phyloP scores from a whole-genome alignment of 2,329 filamentous ascomycete genomes.

The Nemania sp. region DNA sequence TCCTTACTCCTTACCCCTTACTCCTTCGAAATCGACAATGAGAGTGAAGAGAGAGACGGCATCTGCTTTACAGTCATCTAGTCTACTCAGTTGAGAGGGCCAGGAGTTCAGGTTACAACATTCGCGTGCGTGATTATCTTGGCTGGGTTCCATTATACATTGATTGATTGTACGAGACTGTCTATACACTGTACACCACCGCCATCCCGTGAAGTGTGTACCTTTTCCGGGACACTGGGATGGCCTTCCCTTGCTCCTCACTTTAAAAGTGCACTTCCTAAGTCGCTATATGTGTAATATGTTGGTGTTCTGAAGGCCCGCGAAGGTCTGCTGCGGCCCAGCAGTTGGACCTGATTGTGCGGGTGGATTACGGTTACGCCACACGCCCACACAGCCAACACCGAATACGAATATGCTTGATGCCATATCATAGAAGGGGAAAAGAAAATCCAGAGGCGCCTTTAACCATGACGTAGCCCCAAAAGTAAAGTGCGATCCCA shows the following conservation, averaged over 20 bases:
- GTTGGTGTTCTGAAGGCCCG: not conserved
- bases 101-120: not conserved
- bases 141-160: slow-evolving; percentile 13
- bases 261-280: slow-evolving; percentile 16
- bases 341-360: not conserved
- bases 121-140: not conserved
- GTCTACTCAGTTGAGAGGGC: no score
- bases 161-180: slow-evolving; percentile 22
- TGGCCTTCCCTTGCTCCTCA: not conserved
- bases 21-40: no score
- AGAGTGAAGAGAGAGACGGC: not conserved
- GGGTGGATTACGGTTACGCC: not conserved
- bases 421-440: slow-evolving; percentile 17
- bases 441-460: slow-evolving; percentile 24
- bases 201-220: not conserved
- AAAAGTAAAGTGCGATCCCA: slow-evolving; percentile 17
- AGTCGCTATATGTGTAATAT: slow-evolving; percentile 17
- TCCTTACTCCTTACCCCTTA: no score
- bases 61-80: not conserved
- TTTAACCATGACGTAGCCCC: slow-evolving; percentile 13
- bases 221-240: not conserved
- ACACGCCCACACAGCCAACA: slow-evolving; percentile 21
- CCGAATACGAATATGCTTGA: slow-evolving; percentile 19
- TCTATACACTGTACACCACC: slow-evolving; percentile 22
- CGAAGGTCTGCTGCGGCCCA: not conserved